phyloP scores from a whole-genome alignment of 768 basidiomycete genomes.

The Boletus rufocinnamomeus region DNA sequence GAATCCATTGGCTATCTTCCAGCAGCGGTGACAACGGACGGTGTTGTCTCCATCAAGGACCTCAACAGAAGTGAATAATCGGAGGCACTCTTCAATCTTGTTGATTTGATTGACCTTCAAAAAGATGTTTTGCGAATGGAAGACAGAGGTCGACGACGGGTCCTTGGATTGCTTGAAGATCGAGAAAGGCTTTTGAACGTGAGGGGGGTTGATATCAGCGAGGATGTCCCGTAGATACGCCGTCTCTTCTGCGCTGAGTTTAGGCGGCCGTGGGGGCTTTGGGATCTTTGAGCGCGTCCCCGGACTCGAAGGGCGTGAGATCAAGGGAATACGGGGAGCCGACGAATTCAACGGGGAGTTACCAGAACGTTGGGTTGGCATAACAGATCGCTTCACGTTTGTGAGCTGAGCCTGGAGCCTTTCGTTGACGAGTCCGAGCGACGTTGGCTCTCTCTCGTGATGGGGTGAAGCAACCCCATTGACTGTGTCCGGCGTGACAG shows the following conservation, averaged over 20 bases:
- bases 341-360: conserved; percentile 25
- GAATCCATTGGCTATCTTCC: conserved; percentile 83
- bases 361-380: conserved; percentile 20
- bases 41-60: conserved; percentile 91
- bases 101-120: conserved; percentile 32
- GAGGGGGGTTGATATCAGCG: conserved; percentile 56
- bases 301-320: conserved; percentile 33
- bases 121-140: conserved; percentile 29
- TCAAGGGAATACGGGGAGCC: conserved; percentile 23
- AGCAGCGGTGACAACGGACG: conserved; percentile 91
- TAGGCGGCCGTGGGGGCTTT: conserved; percentile 51
- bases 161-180: conserved; percentile 46
- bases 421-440: conserved; percentile 31
- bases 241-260: conserved; percentile 55
- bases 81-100: conserved; percentile 67
- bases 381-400: conserved; percentile 30
- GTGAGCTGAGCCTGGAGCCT: conserved; percentile 26
- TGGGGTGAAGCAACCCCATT: conserved; percentile 5
- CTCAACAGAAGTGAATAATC: conserved; percentile 92
- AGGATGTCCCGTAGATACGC: conserved; percentile 71
- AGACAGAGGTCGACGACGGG: conserved; percentile 17
- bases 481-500: conserved; percentile 6
- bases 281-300: conserved; percentile 37
- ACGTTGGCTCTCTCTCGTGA: conserved; percentile 22
- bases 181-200: conserved; percentile 47